Evolutionary conservation across 1,139 yeast species (phyloP).

Genomic region (Yamadazyma diospyri): DNA sequence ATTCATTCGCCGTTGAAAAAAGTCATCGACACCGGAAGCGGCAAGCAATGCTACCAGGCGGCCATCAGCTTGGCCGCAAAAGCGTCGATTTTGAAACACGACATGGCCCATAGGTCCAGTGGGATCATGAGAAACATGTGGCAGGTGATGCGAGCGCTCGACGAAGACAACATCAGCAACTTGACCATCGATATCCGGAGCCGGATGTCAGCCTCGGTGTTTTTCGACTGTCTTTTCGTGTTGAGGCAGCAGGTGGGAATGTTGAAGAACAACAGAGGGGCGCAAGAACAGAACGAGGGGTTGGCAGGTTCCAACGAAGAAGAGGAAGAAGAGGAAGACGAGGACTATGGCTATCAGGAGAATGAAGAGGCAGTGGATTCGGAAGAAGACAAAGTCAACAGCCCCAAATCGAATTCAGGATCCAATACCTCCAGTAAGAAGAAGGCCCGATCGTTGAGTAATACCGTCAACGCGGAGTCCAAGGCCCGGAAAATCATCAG

Average conservation of each 20-base stretch:
- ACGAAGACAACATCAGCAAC: slow-evolving; percentile 36
- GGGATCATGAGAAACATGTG: slow-evolving; percentile 94
- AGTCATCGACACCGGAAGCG: slow-evolving; percentile 66
- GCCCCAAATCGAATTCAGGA: slow-evolving; percentile 36
- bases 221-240: slow-evolving; percentile 84
- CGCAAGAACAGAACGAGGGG: slow-evolving; percentile 20
- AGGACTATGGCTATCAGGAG: slow-evolving; percentile 20
- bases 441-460: slow-evolving; percentile 49
- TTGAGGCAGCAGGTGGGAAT: slow-evolving; percentile 84
- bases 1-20: slow-evolving; percentile 69
- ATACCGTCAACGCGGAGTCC: slow-evolving; percentile 58
- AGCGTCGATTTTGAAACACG: slow-evolving; percentile 86
- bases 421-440: slow-evolving; percentile 31
- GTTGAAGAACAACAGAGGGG: slow-evolving; percentile 48
- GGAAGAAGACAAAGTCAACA: slow-evolving; percentile 20
- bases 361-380: slow-evolving; percentile 22
- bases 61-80: slow-evolving; percentile 70
- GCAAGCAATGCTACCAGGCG: slow-evolving; percentile 64
- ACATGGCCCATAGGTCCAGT: slow-evolving; percentile 86
- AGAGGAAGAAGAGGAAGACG: slow-evolving; percentile 22
- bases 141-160: slow-evolving; percentile 69
- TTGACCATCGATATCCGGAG: slow-evolving; percentile 62
- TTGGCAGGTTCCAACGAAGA: slow-evolving; percentile 10
- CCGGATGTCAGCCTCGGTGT: slow-evolving; percentile 88
- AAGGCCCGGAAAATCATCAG: slow-evolving; percentile 70